Evolutionary conservation across 192 early-diverging fungal genomes (phyloP).

Genomic region (Spizellomyces punctatus): DNA sequence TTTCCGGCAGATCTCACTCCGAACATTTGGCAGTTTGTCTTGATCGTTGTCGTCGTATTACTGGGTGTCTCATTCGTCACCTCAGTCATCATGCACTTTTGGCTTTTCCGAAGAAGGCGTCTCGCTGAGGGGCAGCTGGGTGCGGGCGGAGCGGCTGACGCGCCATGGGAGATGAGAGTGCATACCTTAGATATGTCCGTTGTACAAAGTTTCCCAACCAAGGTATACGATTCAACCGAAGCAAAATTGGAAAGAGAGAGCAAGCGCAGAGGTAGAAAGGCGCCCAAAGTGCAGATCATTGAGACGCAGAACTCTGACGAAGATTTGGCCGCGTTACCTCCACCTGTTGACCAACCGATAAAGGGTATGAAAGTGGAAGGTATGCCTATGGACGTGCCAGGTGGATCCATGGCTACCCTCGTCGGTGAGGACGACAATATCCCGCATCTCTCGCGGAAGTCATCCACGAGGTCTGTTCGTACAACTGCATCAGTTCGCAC

Average conservation of each 20-base stretch:
- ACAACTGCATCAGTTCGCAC: background rate
- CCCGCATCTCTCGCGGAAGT: too few species aligned
- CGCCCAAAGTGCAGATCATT: background rate
- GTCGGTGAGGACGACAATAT: too few species aligned
- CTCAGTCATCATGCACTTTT: slow-evolving; percentile 23
- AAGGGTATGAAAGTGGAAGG: background rate
- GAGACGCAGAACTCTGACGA: background rate
- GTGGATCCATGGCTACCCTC: background rate
- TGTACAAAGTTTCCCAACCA: slow-evolving; percentile 17
- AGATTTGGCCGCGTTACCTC: background rate
- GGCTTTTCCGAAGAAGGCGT: slow-evolving; percentile 7
- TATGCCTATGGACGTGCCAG: background rate
- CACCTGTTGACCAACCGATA: too few species aligned
- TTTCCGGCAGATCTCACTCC: slow-evolving; percentile 1
- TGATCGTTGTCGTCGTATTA: slow-evolving; percentile 19
- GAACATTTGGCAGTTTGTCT: slow-evolving; percentile 14
- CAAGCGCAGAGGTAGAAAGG: background rate
- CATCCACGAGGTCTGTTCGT: background rate
- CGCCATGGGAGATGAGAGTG: background rate
- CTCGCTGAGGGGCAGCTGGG: background rate
- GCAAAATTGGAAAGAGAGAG: background rate
- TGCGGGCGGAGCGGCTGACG: too few species aligned
- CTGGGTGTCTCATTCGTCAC: slow-evolving; percentile 9
- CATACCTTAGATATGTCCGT: slow-evolving; percentile 11
- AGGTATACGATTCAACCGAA: slow-evolving; percentile 5